Base-by-base conservation (phyloP, 1,284 basidiomycete genomes). In the Xerocomus amazonicus region DNA sequence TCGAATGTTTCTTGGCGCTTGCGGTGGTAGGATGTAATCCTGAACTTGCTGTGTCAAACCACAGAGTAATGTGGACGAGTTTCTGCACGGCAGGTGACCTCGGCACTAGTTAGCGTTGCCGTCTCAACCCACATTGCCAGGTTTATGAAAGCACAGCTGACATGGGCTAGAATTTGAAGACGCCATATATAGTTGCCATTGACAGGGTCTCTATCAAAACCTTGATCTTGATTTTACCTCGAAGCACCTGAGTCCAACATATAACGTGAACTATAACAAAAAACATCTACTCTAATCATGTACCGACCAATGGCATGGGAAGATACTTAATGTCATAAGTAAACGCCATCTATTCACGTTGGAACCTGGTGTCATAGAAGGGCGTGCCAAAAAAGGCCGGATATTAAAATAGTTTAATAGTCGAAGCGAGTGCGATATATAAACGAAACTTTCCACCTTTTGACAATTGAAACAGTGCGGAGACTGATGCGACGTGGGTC, bases 191-290 rank as follows among this genome's bases (percentile, higher is more conserved):
- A 23, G 19, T 23, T 23, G 19, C 19, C 19, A 23, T 23, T 23
- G 2, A 23, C 19, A 2, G 19, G 19, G 19, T 23, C 19, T 23
- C 19, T 23, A 23, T 23, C 19, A 23, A 23, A 23, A 23, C 19
- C 19, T 26, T 27, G 31, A 38, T 17, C n/a, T n/a, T 31, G 31
- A 38, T 17, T 42, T 37, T 58, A 52, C 38, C 31, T 17, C 27
- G 10, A 23, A 36, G 35, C 9, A 40, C 38, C 39, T 26, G 19
- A 51, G 51, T 48, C 59, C 55, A 48, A 51, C 55, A 47, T 19
- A 61, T 61, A 64, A 66, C 39, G 38, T 61, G 43, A 65, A 50
- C 50, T 59, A 66, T 65, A 65, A 66, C 43, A 49, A 47, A 56
- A 50, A 47, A 9, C 35, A 38, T 56, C 41, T 59, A 61, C 45